Conservation (phyloP, 768 basidiomycete species). For the Lentinula guzmanii region DNA sequence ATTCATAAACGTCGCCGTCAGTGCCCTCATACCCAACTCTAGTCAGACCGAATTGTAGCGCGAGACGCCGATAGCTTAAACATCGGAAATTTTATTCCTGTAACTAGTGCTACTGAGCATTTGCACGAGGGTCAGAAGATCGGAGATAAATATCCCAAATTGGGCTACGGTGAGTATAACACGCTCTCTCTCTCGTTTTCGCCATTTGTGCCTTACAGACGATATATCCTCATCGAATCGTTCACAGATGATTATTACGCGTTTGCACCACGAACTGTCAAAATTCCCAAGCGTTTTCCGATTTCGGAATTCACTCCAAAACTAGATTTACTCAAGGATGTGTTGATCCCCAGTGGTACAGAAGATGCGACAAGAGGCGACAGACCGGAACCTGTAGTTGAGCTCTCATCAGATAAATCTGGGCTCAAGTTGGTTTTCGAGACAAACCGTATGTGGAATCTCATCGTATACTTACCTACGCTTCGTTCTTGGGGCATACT, state of each 20-base stretch:
- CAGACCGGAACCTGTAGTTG: conserved; percentile 38
- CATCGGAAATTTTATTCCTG: conserved; percentile 44
- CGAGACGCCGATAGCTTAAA: conserved; percentile 44
- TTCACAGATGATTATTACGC: conserved; percentile 62
- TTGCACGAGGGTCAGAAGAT: conserved; percentile 45
- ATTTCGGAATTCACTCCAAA: conserved; percentile 31
- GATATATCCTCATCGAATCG: neutral
- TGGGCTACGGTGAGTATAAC: conserved; percentile 49
- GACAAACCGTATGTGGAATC: conserved; percentile 55
- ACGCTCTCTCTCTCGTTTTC: neutral
- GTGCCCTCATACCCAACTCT: conserved; percentile 3
- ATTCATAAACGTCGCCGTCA: neutral
- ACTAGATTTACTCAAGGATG: conserved; percentile 40
- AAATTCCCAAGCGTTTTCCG: conserved; percentile 43
- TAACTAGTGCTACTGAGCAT: conserved; percentile 42
- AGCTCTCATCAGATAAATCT: conserved; percentile 49
- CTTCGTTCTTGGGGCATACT: no score
- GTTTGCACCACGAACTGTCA: conserved; percentile 29
- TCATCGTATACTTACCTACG: neutral
- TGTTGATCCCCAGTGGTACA: conserved; percentile 20
- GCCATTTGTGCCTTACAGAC: neutral
- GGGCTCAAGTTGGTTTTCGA: conserved; percentile 58
- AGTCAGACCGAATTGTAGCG: conserved; percentile 53
- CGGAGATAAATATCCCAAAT: conserved; percentile 49
- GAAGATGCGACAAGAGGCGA: conserved; percentile 11